phyloP scores from a whole-genome alignment of 768 basidiomycete species.

The Favolaschia claudopus region DNA sequence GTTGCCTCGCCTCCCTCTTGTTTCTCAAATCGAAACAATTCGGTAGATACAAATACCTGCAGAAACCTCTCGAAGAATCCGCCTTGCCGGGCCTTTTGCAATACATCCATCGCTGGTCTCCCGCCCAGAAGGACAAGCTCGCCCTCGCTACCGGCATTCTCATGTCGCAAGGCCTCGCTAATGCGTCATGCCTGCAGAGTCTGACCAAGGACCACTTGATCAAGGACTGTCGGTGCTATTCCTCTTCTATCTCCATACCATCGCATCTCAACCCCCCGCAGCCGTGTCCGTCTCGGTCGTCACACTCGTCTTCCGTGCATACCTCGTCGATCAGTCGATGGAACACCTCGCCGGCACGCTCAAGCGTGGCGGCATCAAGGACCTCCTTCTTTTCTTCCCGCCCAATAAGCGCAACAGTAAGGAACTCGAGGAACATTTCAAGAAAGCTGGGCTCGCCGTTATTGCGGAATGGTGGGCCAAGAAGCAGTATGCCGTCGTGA shows the following conservation, averaged over 20 bases:
- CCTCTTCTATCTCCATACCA: neutral
- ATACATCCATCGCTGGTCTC: constrained; percentile 86
- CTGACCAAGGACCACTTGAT: constrained; percentile 94
- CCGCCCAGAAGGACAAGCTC: constrained; percentile 82
- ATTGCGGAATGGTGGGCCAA: constrained; percentile 96
- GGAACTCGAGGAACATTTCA: constrained; percentile 87
- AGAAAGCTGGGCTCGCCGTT: constrained; percentile 74
- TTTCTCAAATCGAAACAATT: constrained; percentile 21
- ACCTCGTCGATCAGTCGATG: constrained; percentile 83
- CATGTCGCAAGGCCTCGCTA: constrained; percentile 83
- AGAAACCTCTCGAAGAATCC: constrained; percentile 91
- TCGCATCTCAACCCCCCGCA: constrained; percentile 36
- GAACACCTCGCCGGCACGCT: constrained; percentile 87
- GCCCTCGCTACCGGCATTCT: constrained; percentile 83
- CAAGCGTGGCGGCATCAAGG: constrained; percentile 85
- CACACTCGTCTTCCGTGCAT: constrained; percentile 81
- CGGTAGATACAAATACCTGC: constrained; percentile 96
- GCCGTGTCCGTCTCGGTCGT: constrained; percentile 82
- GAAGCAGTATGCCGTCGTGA: constrained; percentile 83
- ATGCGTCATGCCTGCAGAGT: constrained; percentile 78
- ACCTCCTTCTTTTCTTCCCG: constrained; percentile 89
- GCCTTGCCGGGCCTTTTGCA: constrained; percentile 87
- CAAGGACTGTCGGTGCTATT: constrained; percentile 78
- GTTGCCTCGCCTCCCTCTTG: neutral
- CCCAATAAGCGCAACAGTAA: constrained; percentile 78